A percentile compares a stretch with the other conserved stretches of the same genome.
These are phyloP conservation scores for Xylaria sp. DNA, from an alignment of 2,329 filamentous ascomycete genomes.

Conservation along the genomic window DNA sequence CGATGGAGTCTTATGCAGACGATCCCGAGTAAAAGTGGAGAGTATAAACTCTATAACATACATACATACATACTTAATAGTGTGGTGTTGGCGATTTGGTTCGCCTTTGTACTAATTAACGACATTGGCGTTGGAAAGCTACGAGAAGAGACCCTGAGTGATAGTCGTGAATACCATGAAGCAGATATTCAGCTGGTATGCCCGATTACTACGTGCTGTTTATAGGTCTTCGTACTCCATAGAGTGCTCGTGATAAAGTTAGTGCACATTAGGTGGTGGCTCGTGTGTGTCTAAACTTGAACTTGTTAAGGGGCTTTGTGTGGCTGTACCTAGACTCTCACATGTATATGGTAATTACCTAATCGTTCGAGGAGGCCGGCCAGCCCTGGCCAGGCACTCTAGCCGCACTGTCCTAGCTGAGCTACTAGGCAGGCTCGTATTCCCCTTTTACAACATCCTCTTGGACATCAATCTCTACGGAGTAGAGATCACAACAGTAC, in stretches of 20 bases:
- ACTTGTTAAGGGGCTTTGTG: slow-evolving; percentile 3
- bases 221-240: neutral
- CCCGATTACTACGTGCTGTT: neutral
- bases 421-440: slow-evolving; percentile 1
- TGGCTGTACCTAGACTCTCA: neutral
- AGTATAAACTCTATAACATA: neutral
- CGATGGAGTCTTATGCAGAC: slow-evolving; percentile 51
- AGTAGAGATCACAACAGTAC: neutral
- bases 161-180: slow-evolving; percentile 13
- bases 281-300: neutral
- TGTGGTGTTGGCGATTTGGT: neutral
- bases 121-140: neutral
- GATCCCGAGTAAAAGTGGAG: slow-evolving; percentile 55
- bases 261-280: neutral
- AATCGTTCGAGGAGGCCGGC: neutral
- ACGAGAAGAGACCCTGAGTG: neutral
- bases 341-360: neutral
- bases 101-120: slow-evolving; percentile 4
- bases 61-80: neutral
- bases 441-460: neutral
- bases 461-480: no score
- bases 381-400: neutral
- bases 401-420: slow-evolving; percentile 3
- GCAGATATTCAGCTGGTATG: slow-evolving; percentile 1
- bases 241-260: neutral